Percentiles rank a stretch among this genome's conserved stretches.
Evolutionary conservation across 352 stramenopile species (phyloP).

Genomic region (Phytophthora hybrid): DNA sequence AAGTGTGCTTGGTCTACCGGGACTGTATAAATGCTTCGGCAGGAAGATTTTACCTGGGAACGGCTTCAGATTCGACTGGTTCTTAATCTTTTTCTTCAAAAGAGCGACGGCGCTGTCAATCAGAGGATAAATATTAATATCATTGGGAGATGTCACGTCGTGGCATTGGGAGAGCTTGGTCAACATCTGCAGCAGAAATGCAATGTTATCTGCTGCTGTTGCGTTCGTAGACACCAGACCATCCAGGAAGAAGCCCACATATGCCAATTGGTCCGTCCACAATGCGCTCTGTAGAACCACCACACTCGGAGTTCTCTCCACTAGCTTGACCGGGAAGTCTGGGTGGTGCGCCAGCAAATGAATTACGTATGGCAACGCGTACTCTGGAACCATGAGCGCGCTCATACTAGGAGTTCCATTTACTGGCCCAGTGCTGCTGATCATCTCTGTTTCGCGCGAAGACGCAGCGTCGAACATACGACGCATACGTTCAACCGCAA

Average conservation of each 20-base stretch:
- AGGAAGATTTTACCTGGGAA: conserved; percentile 88
- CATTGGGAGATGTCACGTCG: conserved; percentile 54
- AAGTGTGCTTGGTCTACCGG: conserved; percentile 29
- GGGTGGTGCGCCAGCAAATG: conserved; percentile 86
- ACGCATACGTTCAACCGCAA: conserved; percentile 80
- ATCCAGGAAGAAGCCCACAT: conserved; percentile 80
- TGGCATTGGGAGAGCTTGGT: conserved; percentile 80
- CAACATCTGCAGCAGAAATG: conserved; percentile 87
- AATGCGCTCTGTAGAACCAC: conserved; percentile 43
- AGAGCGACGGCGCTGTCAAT: conserved; percentile 63
- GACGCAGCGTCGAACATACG: conserved; percentile 71
- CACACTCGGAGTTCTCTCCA: conserved; percentile 39
- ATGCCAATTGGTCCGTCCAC: conserved; percentile 70
- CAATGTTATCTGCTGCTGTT: conserved; percentile 80
- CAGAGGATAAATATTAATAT: conserved; percentile 66
- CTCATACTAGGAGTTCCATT: conserved; percentile 15
- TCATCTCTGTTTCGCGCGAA: conserved; percentile 27
- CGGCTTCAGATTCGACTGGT: conserved; percentile 82
- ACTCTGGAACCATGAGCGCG: conserved; percentile 87
- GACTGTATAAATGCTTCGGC: conserved; percentile 72
- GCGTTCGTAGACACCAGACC: conserved; percentile 63
- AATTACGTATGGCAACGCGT: conserved; percentile 81
- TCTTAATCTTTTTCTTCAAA: conserved; percentile 89
- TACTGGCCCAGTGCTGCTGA: conserved; percentile 22
- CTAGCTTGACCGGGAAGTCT: conserved; percentile 59